Conservation (phyloP, 2,329 filamentous ascomycete genomes). For the Helotiales sp. region DNA sequence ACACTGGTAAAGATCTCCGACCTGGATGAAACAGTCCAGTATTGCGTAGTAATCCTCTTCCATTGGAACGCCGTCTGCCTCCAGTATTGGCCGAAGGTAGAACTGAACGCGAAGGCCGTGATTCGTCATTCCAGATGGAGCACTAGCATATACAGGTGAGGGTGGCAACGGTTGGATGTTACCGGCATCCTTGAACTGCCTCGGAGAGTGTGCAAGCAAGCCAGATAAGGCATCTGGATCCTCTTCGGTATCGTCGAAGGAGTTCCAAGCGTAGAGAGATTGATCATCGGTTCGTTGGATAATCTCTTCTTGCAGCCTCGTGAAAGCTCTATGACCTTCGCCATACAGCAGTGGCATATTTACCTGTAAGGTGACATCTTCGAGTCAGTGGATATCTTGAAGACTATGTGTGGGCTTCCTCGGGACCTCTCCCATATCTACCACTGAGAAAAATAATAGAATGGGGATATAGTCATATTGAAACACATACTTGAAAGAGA, state of each 20-base stretch:
- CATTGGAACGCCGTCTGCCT: background rate
- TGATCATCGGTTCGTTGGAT: too few relatives aligned
- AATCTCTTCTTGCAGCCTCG: background rate
- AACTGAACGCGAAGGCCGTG: conserved; percentile 8
- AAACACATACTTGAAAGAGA: conserved; percentile 44
- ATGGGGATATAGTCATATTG: too few relatives aligned
- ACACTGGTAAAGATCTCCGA: background rate
- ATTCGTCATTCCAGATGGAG: conserved; percentile 6
- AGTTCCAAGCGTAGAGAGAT: too few relatives aligned
- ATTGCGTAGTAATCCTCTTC: background rate
- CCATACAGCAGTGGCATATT: background rate
- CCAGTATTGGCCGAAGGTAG: background rate
- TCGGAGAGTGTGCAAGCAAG: conserved; percentile 1
- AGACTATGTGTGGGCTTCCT: too few relatives aligned
- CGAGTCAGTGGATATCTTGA: too few relatives aligned
- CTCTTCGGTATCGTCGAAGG: background rate
- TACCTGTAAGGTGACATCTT: too few relatives aligned
- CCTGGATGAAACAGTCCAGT: background rate
- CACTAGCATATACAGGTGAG: background rate
- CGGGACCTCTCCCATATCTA: too few relatives aligned
- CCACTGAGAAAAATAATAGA: too few relatives aligned
- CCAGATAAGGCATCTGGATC: conserved; percentile 2
- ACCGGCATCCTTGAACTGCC: conserved; percentile 1
- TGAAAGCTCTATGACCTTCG: background rate
- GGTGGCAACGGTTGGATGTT: conserved; percentile 5